These are phyloP conservation scores for Echites panduratus DNA, from an alignment of 257 asterid species.

Conservation along the genomic window DNA sequence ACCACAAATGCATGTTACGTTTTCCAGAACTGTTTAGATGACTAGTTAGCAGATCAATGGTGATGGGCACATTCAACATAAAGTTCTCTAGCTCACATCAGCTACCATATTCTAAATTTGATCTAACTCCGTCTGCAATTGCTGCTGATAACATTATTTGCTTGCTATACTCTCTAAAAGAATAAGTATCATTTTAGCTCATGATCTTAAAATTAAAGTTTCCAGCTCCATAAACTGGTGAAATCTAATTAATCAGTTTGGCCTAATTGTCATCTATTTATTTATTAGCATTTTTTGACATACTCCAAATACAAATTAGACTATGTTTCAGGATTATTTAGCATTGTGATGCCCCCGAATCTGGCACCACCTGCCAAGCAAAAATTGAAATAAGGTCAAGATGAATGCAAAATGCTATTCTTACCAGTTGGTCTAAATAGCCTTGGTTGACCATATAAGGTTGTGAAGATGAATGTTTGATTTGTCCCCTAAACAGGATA, in stretches of 20 bases:
- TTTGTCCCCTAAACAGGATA: conserved; percentile 58
- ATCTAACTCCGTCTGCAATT: neutral
- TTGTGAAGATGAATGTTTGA: conserved; percentile 88
- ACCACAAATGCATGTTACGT: neutral
- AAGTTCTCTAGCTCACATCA: neutral
- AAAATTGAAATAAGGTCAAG: neutral
- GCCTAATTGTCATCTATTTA: neutral
- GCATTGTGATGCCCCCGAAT: neutral
- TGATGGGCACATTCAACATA: neutral
- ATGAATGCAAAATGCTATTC: neutral
- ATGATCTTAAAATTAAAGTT: neutral
- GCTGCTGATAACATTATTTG: neutral
- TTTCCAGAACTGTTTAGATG: neutral
- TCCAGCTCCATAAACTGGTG: neutral
- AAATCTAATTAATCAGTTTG: neutral
- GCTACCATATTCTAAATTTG: neutral
- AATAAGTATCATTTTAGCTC: neutral
- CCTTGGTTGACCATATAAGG: conserved; percentile 87
- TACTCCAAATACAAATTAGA: neutral
- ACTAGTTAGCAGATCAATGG: neutral
- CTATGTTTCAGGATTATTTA: no score
- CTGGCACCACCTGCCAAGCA: neutral
- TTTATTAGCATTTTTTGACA: neutral
- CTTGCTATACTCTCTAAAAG: no score
- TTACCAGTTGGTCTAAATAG: conserved; percentile 90